Base-by-base conservation (phyloP, 2,329 filamentous ascomycete species). In the Dichotomopilus funicola region DNA sequence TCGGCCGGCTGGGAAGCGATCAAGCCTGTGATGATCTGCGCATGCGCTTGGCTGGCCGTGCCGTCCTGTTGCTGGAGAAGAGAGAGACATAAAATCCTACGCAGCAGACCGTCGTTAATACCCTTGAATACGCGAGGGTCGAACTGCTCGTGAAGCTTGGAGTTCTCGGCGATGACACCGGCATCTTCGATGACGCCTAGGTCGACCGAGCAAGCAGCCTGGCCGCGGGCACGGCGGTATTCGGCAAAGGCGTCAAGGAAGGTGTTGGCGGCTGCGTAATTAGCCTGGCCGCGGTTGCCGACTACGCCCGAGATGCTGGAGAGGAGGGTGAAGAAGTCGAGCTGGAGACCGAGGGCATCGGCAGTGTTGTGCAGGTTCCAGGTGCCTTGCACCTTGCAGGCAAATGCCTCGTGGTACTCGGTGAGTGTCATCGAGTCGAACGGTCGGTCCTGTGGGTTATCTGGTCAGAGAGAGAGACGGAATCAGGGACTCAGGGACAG, bases 211-310 rank as follows among this genome's bases (percentile, higher is more conserved):
- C 66, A 61, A 9, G 71, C 75, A 0, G 64, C 59, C 1, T 73
- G 65, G 2, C 72, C 70, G 1, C 61, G 64, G 1, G 35, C 41
- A 2, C 62, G 62, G 3, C 74, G 69, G 56, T 71, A 73, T 8
- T 58, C 57, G 4, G 69, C 70, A 38, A 76, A 70, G 2, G 69
- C 66, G 35, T 53, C 50, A 11, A 40, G 50, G 27, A 46, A 51
- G n/a, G 67, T 59, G 55, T 75, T 76, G 8, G 64, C 73, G 0
- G 73, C 71, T 1, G 68, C 65, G 54, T 78, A 77, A 53, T 73
- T 74, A 36, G 69, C 64, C 53, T 76, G 73, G 1, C 66, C 67
- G 12, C 65, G 64, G 45, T 66, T 66, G 6, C 71, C 72, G 3
- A 72, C 51, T 6, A 71, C 59, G 35, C 68, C 68, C 0, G 68